Conservation (phyloP, 2,329 filamentous ascomycete genomes). For the Sporothrix protearum region DNA sequence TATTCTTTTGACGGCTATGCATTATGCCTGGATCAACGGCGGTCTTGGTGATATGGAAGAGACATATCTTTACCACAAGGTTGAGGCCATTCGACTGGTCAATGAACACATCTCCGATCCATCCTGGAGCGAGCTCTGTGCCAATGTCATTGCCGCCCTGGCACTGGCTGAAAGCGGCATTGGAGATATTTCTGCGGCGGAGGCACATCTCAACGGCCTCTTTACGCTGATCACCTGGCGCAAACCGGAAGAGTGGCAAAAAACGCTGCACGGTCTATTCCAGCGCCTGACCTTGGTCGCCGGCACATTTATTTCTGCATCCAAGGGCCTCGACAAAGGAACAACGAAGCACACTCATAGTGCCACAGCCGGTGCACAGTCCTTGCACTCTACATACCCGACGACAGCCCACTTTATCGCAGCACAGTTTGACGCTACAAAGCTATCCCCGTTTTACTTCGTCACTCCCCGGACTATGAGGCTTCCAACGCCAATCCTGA, state of each 20-base stretch:
- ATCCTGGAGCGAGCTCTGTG: background rate
- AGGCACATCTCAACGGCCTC: conserved; percentile 14
- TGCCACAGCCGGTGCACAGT: background rate
- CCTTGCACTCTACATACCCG: background rate
- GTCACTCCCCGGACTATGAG: background rate
- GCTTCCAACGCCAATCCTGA: background rate
- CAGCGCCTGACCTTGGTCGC: conserved; percentile 4
- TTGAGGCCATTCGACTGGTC: conserved; percentile 13
- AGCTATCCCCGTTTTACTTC: conserved; percentile 4
- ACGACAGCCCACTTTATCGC: background rate
- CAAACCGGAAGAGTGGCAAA: background rate
- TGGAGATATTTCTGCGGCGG: conserved; percentile 3
- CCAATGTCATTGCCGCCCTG: conserved; percentile 5
- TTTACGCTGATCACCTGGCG: conserved; percentile 11
- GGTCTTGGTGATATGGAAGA: conserved; percentile 9
- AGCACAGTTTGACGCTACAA: background rate
- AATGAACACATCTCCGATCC: conserved; percentile 7
- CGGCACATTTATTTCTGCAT: conserved; percentile 7
- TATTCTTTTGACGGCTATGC: conserved; percentile 9
- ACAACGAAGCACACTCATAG: background rate
- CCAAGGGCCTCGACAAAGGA: background rate
- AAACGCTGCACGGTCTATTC: background rate
- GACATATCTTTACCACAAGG: conserved; percentile 12
- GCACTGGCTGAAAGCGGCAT: conserved; percentile 18
- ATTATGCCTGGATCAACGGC: conserved; percentile 18